phyloP scores from a whole-genome alignment of 495 filamentous ascomycete species.

The Penicillium coffeae region DNA sequence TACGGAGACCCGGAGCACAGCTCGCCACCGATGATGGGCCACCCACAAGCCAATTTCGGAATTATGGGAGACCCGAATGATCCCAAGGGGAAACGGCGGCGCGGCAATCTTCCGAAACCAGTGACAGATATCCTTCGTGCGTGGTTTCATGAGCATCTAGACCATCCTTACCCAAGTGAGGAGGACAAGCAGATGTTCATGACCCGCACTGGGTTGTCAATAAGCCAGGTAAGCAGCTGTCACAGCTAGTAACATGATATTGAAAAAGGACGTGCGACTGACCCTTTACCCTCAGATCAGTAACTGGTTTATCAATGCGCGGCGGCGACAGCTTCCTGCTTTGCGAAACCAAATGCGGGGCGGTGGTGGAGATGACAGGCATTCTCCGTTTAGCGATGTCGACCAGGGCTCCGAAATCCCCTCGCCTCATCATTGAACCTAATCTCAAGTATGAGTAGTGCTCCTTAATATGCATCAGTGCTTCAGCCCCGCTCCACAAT shows the following conservation, averaged over 20 bases:
- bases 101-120: slow-evolving; percentile 84
- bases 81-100: slow-evolving; percentile 55
- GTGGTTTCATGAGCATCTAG: slow-evolving; percentile 74
- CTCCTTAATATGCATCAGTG: background rate
- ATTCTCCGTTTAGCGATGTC: slow-evolving; percentile 44
- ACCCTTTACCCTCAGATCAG: no score
- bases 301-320: slow-evolving; percentile 95
- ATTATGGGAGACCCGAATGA: slow-evolving; percentile 43
- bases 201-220: slow-evolving; percentile 68
- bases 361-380: slow-evolving; percentile 34
- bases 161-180: slow-evolving; percentile 84
- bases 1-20: slow-evolving; percentile 32
- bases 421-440: slow-evolving; percentile 27
- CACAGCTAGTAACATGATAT: background rate
- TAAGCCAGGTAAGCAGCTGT: slow-evolving; percentile 64
- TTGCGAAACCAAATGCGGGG: slow-evolving; percentile 55
- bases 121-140: slow-evolving; percentile 75
- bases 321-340: slow-evolving; percentile 70
- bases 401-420: slow-evolving; percentile 35
- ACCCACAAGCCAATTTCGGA: slow-evolving; percentile 41
- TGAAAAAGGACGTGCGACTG: no score
- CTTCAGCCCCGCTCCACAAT: background rate
- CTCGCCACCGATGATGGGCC: slow-evolving; percentile 26
- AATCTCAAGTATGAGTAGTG: background rate
- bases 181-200: slow-evolving; percentile 85